Conservation (phyloP, 208 protist genomes). For the Zelonia costaricensis region DNA sequence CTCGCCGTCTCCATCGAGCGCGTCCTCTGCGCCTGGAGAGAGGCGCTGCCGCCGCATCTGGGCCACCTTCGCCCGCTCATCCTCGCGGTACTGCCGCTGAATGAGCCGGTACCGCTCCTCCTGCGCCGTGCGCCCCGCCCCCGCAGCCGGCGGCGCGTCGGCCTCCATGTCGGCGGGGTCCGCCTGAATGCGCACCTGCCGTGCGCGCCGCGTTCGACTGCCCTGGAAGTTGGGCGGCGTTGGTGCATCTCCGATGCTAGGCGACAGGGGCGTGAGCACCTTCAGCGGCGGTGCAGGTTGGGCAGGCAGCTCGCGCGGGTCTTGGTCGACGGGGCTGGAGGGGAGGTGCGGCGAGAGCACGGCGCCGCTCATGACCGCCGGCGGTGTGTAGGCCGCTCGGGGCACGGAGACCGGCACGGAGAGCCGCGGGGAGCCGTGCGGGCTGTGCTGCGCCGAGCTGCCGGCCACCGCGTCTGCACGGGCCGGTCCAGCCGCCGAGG, state of each 20-base stretch:
- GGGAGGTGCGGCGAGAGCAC: too few species aligned
- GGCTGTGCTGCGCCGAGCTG: too few species aligned
- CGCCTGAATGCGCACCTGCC: constrained; percentile 20
- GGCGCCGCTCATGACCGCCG: too few species aligned
- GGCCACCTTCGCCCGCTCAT: constrained; percentile 14
- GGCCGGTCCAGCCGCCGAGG: too few species aligned
- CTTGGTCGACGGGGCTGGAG: too few species aligned
- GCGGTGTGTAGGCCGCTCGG: too few species aligned
- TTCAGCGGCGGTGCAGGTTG: too few species aligned
- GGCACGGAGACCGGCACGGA: too few species aligned
- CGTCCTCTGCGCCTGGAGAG: not conserved
- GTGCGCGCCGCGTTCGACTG: constrained; percentile 5
- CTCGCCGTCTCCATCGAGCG: not conserved
- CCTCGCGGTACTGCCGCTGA: constrained; percentile 22
- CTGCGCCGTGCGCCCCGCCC: not conserved
- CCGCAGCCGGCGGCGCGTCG: not conserved
- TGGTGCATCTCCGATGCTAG: not conserved
- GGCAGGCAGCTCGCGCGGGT: too few species aligned
- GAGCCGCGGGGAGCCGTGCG: too few species aligned
- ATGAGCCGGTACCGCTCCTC: constrained; percentile 14
- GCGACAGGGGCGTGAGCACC: too few species aligned
- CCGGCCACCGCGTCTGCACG: too few species aligned
- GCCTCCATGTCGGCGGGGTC: constrained; percentile 12
- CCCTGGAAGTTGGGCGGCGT: not conserved
- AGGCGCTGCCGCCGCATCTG: constrained; percentile 9